Evolutionary conservation across 371 early-diverging fungal genomes (phyloP), one percentile per base, ranked within the genome.

Genomic region (Saksenaea oblongispora): DNA sequence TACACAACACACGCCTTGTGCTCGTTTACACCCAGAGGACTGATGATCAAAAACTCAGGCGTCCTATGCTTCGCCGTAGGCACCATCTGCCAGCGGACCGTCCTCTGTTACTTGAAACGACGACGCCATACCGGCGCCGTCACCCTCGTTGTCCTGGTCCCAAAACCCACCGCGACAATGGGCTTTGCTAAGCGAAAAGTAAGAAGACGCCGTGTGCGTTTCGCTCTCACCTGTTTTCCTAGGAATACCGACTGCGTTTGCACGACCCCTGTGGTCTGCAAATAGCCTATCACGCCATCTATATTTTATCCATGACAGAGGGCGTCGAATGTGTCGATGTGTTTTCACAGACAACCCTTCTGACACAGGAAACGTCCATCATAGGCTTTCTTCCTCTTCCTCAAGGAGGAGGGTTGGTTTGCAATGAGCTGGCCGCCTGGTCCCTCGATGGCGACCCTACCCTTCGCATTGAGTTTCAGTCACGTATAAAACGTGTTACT

Each of bases 401-500:
- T 28, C 65, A 42, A 17, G 58, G 31, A 34, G 53, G 51, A 15
- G 53, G 51, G 11, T 35, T 44, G 22, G 18, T 62, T 31, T 65
- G 61, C 39, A 53, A 37, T 35, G 41, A 34, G 34, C 37, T 31
- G 14, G 42, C 58, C 22, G 59, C 59, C 1, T 57, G 61, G 58
- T 47, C 37, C 42, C 44, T 69, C 14, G 28, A 22, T 22, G 34
- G 28, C 39, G 34, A 59, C 14, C 26, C 17, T 26, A 22, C 51
- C 55, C 17, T 22, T 11, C 34, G 54, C 8, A 63, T 75, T 34
- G 62, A 69, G 17, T 79, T 79, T 53, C 74, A 79, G 17, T 64
- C 70, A 1, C 61, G 59, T 35, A 24, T 70, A 17, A 53, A 64
- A 27, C 36, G 59, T 24, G 64, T 71, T 4, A 62, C 66, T 7